Evolutionary conservation across 2,329 filamentous ascomycete genomes (phyloP).

Genomic region (Tolypocladium capitatum): DNA sequence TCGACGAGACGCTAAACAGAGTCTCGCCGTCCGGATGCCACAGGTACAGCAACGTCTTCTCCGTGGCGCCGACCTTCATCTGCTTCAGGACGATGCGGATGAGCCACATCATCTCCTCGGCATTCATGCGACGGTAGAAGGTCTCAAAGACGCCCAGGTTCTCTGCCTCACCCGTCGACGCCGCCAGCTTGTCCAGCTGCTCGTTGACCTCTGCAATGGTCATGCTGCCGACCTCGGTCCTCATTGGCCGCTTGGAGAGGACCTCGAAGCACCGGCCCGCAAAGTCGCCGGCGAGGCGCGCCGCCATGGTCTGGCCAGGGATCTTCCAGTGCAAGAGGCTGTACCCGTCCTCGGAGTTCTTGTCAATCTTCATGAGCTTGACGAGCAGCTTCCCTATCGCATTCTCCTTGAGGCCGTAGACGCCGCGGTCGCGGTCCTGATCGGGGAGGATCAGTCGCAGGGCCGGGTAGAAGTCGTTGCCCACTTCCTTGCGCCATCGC

Average conservation of each 20-base stretch:
- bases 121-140: constrained; percentile 85
- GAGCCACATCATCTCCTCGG: constrained; percentile 87
- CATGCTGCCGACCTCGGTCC: constrained; percentile 61
- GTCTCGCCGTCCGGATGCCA: constrained; percentile 70
- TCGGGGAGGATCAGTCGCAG: constrained; percentile 84
- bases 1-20: constrained; percentile 83
- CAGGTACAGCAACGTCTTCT: constrained; percentile 73
- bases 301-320: constrained; percentile 52
- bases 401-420: constrained; percentile 91
- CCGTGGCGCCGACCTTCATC: constrained; percentile 63
- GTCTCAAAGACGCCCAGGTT: constrained; percentile 68
- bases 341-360: constrained; percentile 76
- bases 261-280: constrained; percentile 80
- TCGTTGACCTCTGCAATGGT: constrained; percentile 82
- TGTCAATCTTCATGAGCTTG: constrained; percentile 83
- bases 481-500: constrained; percentile 77
- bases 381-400: constrained; percentile 83
- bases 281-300: constrained; percentile 75
- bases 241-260: constrained; percentile 69
- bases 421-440: constrained; percentile 80
- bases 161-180: constrained; percentile 65
- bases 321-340: constrained; percentile 86
- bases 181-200: constrained; percentile 64
- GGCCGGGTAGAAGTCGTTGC: constrained; percentile 84
- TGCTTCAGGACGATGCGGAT: constrained; percentile 83